phyloP scores from a whole-genome alignment of 306 rosid genomes.

The Rosa chinensis region DNA sequence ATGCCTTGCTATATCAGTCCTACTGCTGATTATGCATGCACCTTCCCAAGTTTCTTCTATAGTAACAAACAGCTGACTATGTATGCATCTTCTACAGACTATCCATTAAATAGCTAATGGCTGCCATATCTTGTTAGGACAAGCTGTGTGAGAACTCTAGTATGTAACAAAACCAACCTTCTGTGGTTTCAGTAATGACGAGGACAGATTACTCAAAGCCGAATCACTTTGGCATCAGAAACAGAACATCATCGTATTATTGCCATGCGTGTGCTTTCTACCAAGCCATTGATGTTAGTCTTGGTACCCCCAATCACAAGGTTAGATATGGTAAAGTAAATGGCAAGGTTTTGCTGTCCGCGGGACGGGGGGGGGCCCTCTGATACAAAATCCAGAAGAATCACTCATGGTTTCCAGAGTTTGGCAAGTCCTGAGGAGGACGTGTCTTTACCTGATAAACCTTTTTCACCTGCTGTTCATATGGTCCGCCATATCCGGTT shows the following conservation, averaged over 20 bases:
- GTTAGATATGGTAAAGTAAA: not conserved
- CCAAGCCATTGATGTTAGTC: not conserved
- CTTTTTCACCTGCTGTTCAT: conserved; percentile 62
- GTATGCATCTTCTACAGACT: not conserved
- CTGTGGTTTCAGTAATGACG: not conserved
- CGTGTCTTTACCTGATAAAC: conserved; percentile 64
- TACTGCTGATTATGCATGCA: not conserved
- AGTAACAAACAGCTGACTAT: not conserved
- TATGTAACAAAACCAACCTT: not conserved
- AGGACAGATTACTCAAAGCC: not conserved
- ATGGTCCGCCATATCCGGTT: conserved; percentile 40
- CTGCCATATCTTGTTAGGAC: conserved; percentile 2
- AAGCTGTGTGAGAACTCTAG: not conserved
- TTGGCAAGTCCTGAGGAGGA: conserved; percentile 45
- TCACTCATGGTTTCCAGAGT: conserved; percentile 41
- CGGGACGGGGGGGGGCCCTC: conserved; percentile 5
- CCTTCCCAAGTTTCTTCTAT: not conserved
- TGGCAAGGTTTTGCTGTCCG: not conserved
- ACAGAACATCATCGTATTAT: not conserved
- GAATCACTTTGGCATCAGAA: not conserved
- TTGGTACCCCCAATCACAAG: not conserved
- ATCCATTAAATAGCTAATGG: not conserved
- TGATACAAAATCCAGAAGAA: conserved; percentile 27
- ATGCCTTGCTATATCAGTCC: not conserved
- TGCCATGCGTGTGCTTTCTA: not conserved